A percentile compares a stretch with the other conserved stretches of the same genome.
These are phyloP conservation scores for Lathyrus tuberosus DNA, from an alignment of 306 rosid species.

Conservation along the genomic window DNA sequence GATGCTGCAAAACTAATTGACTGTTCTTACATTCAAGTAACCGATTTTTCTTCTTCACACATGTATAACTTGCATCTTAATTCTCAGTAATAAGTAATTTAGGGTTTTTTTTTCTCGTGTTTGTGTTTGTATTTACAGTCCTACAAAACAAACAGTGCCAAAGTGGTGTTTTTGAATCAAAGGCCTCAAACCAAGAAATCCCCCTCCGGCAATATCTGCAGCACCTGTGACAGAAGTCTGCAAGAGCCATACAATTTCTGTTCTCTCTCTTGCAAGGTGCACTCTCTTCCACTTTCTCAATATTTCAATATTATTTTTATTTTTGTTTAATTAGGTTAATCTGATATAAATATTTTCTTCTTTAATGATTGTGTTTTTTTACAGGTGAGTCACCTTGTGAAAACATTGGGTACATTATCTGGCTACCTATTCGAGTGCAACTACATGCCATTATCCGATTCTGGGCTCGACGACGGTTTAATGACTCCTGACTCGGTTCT, in stretches of 20 bases:
- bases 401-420: constrained; percentile 54
- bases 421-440: constrained; percentile 70
- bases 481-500: constrained; percentile 83
- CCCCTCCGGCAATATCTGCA: constrained; percentile 79
- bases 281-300: not conserved
- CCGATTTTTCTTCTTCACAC: not conserved
- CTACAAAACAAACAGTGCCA: constrained; percentile 85
- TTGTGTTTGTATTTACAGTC: constrained; percentile 45
- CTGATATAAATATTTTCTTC: not conserved
- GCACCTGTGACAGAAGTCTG: constrained; percentile 83
- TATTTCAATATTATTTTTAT: not conserved
- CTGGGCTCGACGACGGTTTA: constrained; percentile 57
- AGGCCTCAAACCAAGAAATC: constrained; percentile 76
- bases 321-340: not conserved
- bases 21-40: constrained; percentile 82
- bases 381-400: constrained; percentile 62
- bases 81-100: not conserved
- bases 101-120: not conserved
- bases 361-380: not conserved
- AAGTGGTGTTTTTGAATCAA: constrained; percentile 86
- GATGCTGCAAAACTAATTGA: constrained; percentile 80
- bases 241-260: constrained; percentile 86
- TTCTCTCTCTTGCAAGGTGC: constrained; percentile 92
- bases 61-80: not conserved
- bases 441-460: constrained; percentile 63